phyloP scores from a whole-genome alignment of 768 basidiomycete species.

The Gymnopilus dilepis region DNA sequence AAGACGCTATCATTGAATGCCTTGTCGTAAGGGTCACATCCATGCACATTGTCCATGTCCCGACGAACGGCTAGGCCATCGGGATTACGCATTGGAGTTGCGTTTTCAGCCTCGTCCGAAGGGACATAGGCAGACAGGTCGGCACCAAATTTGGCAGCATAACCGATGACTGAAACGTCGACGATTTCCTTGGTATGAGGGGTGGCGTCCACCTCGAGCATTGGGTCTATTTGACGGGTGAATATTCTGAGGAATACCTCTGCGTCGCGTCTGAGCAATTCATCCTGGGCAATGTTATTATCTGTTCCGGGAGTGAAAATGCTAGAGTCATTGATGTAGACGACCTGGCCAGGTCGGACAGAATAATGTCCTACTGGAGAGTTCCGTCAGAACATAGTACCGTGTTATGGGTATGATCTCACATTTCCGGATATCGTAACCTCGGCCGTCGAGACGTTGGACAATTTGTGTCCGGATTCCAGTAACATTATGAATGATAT shows the following conservation, averaged over 20 bases:
- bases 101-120: conserved; percentile 23
- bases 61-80: conserved; percentile 62
- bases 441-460: conserved; percentile 79
- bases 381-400: conserved; percentile 11
- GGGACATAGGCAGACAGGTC: conserved; percentile 47
- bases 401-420: conserved; percentile 31
- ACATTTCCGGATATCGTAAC: conserved; percentile 89
- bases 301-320: conserved; percentile 40
- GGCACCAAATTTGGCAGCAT: conserved; percentile 74
- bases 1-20: conserved; percentile 57
- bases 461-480: conserved; percentile 83
- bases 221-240: conserved; percentile 54
- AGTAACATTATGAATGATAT: conserved; percentile 74
- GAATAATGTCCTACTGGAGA: conserved; percentile 78
- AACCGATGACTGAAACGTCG: conserved; percentile 60
- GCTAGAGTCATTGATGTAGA: conserved; percentile 78
- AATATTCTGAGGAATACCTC: conserved; percentile 67
- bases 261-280: conserved; percentile 33
- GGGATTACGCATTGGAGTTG: conserved; percentile 51
- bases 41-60: conserved; percentile 56
- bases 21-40: conserved; percentile 62
- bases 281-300: conserved; percentile 32
- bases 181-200: conserved; percentile 40
- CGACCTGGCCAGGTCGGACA: conserved; percentile 79
- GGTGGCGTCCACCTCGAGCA: conserved; percentile 44